phyloP scores from a whole-genome alignment of 2,329 filamentous ascomycete species.

The Hypomyces perniciosus region DNA sequence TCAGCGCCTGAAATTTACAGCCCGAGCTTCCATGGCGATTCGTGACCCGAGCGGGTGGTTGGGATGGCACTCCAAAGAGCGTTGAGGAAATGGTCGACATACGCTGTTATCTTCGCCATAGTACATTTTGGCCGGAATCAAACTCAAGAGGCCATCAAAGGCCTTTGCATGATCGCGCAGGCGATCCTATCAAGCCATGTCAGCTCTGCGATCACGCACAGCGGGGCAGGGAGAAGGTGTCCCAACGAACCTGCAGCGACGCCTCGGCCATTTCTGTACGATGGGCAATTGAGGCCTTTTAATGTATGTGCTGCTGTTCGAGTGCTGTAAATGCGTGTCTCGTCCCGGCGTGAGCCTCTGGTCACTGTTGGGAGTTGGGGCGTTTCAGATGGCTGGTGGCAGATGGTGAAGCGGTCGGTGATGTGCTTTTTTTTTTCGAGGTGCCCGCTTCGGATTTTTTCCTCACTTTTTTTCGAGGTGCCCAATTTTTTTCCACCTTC shows the following conservation, averaged over 20 bases:
- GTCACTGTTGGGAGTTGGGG: neutral
- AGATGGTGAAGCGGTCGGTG: neutral
- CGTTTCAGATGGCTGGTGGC: neutral
- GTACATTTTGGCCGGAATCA: slow-evolving; percentile 87
- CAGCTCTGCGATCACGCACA: slow-evolving; percentile 7
- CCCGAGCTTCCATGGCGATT: no score
- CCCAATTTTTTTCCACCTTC: slow-evolving; percentile 1
- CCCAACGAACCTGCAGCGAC: slow-evolving; percentile 41
- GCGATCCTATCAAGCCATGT: slow-evolving; percentile 40
- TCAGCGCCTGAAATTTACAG: neutral
- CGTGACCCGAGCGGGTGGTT: no score
- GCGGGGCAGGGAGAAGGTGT: slow-evolving; percentile 24
- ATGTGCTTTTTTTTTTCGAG: slow-evolving; percentile 9
- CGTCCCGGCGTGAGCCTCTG: no score
- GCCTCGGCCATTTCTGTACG: slow-evolving; percentile 34
- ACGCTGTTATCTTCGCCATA: slow-evolving; percentile 81
- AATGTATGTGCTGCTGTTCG: no score
- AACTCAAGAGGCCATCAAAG: slow-evolving; percentile 78
- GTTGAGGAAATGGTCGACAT: slow-evolving; percentile 36
- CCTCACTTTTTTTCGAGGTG: slow-evolving; percentile 7
- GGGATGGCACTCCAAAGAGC: no score
- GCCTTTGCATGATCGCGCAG: slow-evolving; percentile 60
- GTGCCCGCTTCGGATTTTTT: slow-evolving; percentile 3
- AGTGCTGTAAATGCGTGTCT: no score
- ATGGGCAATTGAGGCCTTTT: no score